Base-by-base conservation (phyloP, 805 yeast species). In the Candida hungchunana region DNA sequence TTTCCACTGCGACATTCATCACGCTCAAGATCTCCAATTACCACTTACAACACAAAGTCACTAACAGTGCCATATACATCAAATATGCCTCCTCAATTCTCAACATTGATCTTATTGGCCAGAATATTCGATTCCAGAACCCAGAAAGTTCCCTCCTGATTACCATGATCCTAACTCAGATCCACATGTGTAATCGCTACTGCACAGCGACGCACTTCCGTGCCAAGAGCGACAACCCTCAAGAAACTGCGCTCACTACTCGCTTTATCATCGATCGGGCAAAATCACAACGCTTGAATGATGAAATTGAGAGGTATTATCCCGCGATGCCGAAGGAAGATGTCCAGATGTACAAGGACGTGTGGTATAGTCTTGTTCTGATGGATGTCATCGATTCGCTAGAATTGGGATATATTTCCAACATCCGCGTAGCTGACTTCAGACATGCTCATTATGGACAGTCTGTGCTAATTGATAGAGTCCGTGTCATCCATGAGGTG, bases 341-440 rank as follows among this genome's bases (percentile, higher is more conserved):
- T 8, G 22, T 16, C 9, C 16, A 7, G 13, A 27, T 34, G 37
- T 34, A 29, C 30, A 29, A 34, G 26, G 25, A 34, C 30, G 30
- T 24, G 16, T 34, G 38, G 33, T 25, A 28, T 16, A n/a, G 23
- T 7, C 31, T 34, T 11, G 31, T 34, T 8, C 5, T 22, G 17
- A 17, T 34, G 23, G 37, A 34, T 15, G n/a, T 23, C 5, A 10
- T 34, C 16, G 32, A 34, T 23, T 21, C 28, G 6, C n/a, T 34
- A 8, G 37, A 34, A 26, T 12, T 27, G 8, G 37, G 37, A 17
- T 20, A 21, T 11, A 13, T 34, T 13, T 26, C 37, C 14, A 29
- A 27, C 8, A 10, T 34, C 11, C 21, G 18, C 4, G 17, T 24
- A 5, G 28, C 13, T 13, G 34, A 31, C n/a, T 17, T 31, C 13